A percentile compares a stretch with the other conserved stretches of the same genome.
phyloP scores from a whole-genome alignment of 257 asterid species.

The Lycium ferocissimum region DNA sequence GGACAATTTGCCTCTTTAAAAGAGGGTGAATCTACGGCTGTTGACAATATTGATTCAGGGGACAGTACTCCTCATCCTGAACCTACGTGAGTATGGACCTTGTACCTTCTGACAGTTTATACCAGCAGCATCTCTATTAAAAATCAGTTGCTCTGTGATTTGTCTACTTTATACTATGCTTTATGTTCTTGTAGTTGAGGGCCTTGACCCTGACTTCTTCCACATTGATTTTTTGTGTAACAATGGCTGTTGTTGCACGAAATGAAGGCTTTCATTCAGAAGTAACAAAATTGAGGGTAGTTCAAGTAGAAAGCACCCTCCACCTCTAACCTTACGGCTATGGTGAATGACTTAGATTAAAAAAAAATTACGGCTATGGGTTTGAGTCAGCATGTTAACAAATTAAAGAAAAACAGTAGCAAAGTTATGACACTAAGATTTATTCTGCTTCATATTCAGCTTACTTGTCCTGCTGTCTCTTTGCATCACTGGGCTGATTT shows the following conservation, averaged over 20 bases:
- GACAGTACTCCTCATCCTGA: conserved; percentile 40
- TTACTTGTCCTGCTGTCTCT: conserved; percentile 14
- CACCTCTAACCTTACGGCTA: not conserved
- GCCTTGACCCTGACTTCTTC: conserved; percentile 11
- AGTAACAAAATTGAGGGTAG: not conserved
- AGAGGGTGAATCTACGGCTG: conserved; percentile 33
- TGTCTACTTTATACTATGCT: conserved; percentile 18
- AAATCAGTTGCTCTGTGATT: conserved; percentile 14
- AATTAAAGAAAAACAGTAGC: not conserved
- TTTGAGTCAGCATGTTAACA: not conserved
- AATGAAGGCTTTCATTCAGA: not conserved
- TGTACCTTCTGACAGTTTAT: conserved; percentile 18
- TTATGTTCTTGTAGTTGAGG: conserved; percentile 21
- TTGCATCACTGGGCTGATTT: not conserved
- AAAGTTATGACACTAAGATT: not conserved
- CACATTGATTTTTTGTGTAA: not conserved
- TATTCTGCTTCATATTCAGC: conserved; percentile 17
- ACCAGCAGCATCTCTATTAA: not conserved
- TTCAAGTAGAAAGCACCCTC: not conserved
- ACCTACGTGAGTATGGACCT: conserved; percentile 48
- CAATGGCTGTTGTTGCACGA: conserved; percentile 14
- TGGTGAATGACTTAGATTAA: not conserved
- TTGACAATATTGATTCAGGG: conserved; percentile 46
- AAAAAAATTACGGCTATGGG: not conserved
- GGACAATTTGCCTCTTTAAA: conserved; percentile 62